Percentiles rank a stretch among this genome's conserved stretches.
Evolutionary conservation across 495 filamentous ascomycete species (phyloP).

Genomic region (Ramalina intermedia): DNA sequence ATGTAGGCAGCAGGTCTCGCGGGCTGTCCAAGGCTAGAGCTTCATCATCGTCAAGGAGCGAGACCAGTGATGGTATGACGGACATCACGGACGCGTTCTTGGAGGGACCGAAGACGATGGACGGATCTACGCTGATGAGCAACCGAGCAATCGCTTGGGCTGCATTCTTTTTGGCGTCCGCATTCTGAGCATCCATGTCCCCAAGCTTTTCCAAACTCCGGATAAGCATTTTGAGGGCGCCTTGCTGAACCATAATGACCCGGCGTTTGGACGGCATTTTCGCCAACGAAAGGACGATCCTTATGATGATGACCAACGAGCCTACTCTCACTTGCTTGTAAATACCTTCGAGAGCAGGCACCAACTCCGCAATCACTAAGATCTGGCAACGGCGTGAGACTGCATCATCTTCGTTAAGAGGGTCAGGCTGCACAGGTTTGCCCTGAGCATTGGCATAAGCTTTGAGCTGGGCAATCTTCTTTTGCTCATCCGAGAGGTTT

Average conservation of each 20-base stretch:
- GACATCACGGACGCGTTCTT: constrained; percentile 56
- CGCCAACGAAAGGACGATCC: constrained; percentile 64
- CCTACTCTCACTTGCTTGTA: constrained; percentile 49
- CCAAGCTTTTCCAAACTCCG: constrained; percentile 46
- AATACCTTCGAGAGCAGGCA: constrained; percentile 57
- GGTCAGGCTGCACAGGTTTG: constrained; percentile 43
- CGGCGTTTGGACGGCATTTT: constrained; percentile 49
- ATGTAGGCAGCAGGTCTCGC: constrained; percentile 72
- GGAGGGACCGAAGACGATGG: constrained; percentile 68
- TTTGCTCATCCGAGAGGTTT: constrained; percentile 74
- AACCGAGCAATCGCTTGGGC: constrained; percentile 86
- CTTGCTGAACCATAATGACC: constrained; percentile 75
- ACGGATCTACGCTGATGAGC: constrained; percentile 75
- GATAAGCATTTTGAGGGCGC: constrained; percentile 72
- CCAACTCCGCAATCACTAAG: constrained; percentile 60
- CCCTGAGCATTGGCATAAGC: constrained; percentile 77
- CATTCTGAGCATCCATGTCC: constrained; percentile 22
- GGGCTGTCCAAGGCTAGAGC: constrained; percentile 39
- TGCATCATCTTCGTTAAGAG: constrained; percentile 55
- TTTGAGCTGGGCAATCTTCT: constrained; percentile 77
- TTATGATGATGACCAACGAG: constrained; percentile 52
- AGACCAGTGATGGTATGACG: constrained; percentile 63
- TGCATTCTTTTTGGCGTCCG: constrained; percentile 41
- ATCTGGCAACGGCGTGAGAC: constrained; percentile 60
- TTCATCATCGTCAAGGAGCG: constrained; percentile 41